Conservation (phyloP, 2,329 filamentous ascomycete species). For the Sarocladium strictum region DNA sequence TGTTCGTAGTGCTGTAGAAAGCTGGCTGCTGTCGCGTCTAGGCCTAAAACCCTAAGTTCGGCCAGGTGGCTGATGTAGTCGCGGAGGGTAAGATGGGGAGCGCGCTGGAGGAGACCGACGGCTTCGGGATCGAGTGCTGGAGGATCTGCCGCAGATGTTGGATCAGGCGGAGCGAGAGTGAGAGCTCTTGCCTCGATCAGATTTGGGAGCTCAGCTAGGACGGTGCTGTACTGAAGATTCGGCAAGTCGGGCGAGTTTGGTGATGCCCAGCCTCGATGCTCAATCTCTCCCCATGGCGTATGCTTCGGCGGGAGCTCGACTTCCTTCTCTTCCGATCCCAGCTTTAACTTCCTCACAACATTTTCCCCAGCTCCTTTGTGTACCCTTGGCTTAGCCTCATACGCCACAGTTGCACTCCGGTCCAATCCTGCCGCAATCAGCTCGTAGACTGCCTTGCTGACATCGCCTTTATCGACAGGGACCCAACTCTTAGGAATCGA, state of each 20-base stretch:
- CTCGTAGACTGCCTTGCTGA: constrained; percentile 66
- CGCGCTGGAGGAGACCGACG: constrained; percentile 65
- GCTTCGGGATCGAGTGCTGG: constrained; percentile 58
- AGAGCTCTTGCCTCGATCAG: constrained; percentile 90
- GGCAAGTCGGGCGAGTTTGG: constrained; percentile 69
- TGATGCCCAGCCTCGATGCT: constrained; percentile 84
- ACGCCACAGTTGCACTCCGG: constrained; percentile 75
- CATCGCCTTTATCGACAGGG: constrained; percentile 78
- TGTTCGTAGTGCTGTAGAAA: constrained; percentile 78
- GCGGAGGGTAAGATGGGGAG: constrained; percentile 65
- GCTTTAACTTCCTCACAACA: constrained; percentile 12
- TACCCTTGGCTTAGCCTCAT: constrained; percentile 43
- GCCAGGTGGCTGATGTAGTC: constrained; percentile 72
- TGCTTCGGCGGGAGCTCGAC: constrained; percentile 39
- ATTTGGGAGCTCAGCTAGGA: constrained; percentile 79
- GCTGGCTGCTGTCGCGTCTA: constrained; percentile 38
- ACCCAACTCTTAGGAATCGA: constrained; percentile 84
- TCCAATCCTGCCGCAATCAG: constrained; percentile 69
- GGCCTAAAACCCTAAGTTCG: constrained; percentile 53
- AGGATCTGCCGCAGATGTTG: constrained; percentile 28
- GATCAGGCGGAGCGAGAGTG: constrained; percentile 64
- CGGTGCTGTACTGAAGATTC: constrained; percentile 74
- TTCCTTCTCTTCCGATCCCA: constrained; percentile 14
- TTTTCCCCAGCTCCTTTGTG: constrained; percentile 14
- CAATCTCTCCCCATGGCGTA: constrained; percentile 73